These are phyloP conservation scores for Lepidium sativum DNA, from an alignment of 345 rosid genomes.

Conservation along the genomic window DNA sequence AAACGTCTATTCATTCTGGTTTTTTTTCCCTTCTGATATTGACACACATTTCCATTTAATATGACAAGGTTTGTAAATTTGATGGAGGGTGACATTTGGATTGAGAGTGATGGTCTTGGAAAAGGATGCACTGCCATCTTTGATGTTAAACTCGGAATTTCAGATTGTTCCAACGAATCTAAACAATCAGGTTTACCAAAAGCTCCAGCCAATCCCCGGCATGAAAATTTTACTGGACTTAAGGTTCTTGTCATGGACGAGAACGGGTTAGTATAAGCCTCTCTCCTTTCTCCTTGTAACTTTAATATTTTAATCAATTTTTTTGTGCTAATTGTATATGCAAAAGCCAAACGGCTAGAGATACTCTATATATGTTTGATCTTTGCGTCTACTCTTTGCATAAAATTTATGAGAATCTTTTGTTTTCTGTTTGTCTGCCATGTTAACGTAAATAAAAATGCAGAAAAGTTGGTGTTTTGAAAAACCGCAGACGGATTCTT, in stretches of 20 bases:
- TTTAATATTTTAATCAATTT: not conserved
- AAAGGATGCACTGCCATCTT: slow-evolving; percentile 87
- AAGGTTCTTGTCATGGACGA: slow-evolving; percentile 95
- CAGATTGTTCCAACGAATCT: slow-evolving; percentile 43
- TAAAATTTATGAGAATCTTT: not conserved
- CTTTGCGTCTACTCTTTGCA: not conserved
- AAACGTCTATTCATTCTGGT: not conserved
- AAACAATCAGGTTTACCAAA: slow-evolving; percentile 36
- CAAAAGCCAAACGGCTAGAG: not conserved
- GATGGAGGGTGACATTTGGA: slow-evolving; percentile 96
- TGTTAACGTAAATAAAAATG: not conserved
- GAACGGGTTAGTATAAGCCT: slow-evolving; percentile 52
- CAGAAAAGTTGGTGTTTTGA: not conserved
- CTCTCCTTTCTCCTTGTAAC: not conserved
- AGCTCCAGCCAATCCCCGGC: slow-evolving; percentile 40
- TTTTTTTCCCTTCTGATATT: slow-evolving; percentile 1
- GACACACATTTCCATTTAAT: not conserved
- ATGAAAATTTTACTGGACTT: slow-evolving; percentile 62
- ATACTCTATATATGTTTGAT: not conserved
- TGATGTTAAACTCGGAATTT: slow-evolving; percentile 67
- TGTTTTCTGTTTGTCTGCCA: not conserved
- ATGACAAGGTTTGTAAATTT: slow-evolving; percentile 82
- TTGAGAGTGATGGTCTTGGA: slow-evolving; percentile 93
- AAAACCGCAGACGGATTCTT: not conserved
- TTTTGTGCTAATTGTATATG: not conserved